Conservation (phyloP, 1,139 yeast species). For the Yamadazyma spencermartinsiae region DNA sequence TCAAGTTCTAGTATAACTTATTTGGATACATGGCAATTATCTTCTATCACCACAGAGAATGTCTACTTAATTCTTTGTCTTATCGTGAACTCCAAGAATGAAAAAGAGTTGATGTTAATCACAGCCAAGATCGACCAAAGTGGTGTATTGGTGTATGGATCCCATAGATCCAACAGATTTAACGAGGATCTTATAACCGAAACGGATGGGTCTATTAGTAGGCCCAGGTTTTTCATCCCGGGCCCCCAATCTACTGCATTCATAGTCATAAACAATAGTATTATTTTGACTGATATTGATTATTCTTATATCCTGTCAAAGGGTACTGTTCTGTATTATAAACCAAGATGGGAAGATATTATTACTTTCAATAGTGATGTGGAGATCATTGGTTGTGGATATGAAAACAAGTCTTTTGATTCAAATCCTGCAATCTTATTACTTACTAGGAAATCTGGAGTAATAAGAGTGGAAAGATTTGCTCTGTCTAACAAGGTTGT, state of each 20-base stretch:
- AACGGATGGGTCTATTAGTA: conserved; percentile 22
- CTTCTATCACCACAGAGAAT: conserved; percentile 21
- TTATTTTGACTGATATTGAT: conserved; percentile 64
- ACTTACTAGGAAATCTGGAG: conserved; percentile 62
- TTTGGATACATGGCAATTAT: conserved; percentile 54
- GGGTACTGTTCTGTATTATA: conserved; percentile 40
- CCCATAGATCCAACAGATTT: conserved; percentile 48
- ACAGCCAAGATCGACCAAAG: conserved; percentile 56
- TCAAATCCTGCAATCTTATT: conserved; percentile 45
- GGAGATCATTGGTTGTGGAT: conserved; percentile 61
- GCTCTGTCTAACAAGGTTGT: conserved; percentile 12
- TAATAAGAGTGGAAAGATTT: conserved; percentile 59
- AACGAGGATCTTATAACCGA: conserved; percentile 14
- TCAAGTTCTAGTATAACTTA: conserved; percentile 35
- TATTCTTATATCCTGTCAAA: conserved; percentile 35
- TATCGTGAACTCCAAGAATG: conserved; percentile 24
- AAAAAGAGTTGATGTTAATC: conserved; percentile 42
- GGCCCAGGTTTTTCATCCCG: conserved; percentile 61
- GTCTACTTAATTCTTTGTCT: conserved; percentile 51
- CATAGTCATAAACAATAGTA: conserved; percentile 58
- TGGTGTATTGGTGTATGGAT: conserved; percentile 58
- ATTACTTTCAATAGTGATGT: conserved; percentile 56
- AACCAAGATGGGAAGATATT: conserved; percentile 78
- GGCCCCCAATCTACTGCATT: conserved; percentile 63
- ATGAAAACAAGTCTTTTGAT: conserved; percentile 37